Conservation (phyloP, 371 early-diverging fungal species). For the Rhizopus arrhizus region DNA sequence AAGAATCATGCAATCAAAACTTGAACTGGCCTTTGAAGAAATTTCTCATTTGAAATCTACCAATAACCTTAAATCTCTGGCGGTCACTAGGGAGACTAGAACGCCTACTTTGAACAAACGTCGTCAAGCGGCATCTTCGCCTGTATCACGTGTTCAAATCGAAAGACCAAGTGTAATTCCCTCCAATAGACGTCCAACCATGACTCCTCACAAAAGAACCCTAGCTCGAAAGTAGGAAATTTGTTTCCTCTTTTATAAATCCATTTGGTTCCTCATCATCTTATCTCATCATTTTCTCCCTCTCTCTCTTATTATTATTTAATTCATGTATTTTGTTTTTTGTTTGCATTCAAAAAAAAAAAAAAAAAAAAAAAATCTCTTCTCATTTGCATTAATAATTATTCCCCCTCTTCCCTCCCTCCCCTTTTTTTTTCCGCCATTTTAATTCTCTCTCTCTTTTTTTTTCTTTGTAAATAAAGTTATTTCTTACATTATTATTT, state of each 20-base stretch:
- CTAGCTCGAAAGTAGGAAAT: no score
- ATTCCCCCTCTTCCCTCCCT: background rate
- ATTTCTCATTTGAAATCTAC: background rate
- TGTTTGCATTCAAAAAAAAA: no score
- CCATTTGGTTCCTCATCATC: no score
- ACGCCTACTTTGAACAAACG: background rate
- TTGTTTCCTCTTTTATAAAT: no score
- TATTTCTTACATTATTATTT: no score
- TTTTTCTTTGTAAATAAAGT: background rate
- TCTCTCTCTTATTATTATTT: no score
- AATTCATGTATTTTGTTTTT: no score
- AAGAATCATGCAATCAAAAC: conserved; percentile 22
- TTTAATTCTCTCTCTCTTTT: background rate
- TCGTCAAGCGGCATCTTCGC: background rate
- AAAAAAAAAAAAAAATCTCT: background rate
- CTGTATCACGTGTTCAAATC: no score
- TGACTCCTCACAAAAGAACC: no score
- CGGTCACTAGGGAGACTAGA: background rate
- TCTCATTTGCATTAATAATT: conserved; percentile 1
- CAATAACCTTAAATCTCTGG: background rate
- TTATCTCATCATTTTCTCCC: no score
- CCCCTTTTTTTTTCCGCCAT: no score
- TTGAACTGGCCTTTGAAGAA: conserved; percentile 24
- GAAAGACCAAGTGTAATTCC: no score
- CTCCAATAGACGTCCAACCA: conserved; percentile 7